phyloP scores from a whole-genome alignment of 2,329 filamentous ascomycete species.

The Phialocephala sp. region DNA sequence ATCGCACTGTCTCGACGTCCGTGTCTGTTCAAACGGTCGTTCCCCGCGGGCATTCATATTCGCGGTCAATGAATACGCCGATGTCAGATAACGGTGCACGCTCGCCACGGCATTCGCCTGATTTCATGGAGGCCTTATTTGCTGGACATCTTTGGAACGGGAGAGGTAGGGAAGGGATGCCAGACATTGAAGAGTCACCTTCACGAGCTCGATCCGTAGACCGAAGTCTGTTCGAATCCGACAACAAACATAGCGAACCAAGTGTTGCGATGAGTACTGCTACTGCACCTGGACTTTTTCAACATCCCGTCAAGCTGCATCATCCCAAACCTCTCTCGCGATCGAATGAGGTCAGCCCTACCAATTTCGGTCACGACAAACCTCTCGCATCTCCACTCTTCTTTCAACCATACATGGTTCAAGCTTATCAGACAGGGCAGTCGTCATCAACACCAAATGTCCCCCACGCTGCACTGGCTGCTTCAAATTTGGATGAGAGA shows the following conservation, averaged over 20 bases:
- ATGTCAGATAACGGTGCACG: constrained; percentile 24
- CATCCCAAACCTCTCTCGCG: constrained; percentile 31
- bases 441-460: constrained; percentile 40
- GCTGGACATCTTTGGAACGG: constrained; percentile 33
- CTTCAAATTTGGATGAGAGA: constrained; percentile 50
- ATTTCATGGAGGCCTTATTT: constrained; percentile 39
- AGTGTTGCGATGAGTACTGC: constrained; percentile 68
- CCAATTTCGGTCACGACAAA: constrained; percentile 26
- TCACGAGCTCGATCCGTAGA: constrained; percentile 69
- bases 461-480: constrained; percentile 34
- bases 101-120: constrained; percentile 37
- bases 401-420: constrained; percentile 39
- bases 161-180: constrained; percentile 34
- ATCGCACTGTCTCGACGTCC: constrained; percentile 41
- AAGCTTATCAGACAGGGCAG: constrained; percentile 28
- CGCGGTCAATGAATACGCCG: constrained; percentile 44
- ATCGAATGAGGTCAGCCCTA: constrained; percentile 36
- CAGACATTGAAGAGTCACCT: constrained; percentile 51
- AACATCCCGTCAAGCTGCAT: constrained; percentile 27
- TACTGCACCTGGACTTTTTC: constrained; percentile 61
- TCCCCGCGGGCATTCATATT: constrained; percentile 40
- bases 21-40: constrained; percentile 42
- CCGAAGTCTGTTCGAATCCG: constrained; percentile 60
- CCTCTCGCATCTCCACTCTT: constrained; percentile 39
- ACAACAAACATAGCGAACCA: constrained; percentile 68